A percentile compares a stretch with the other conserved stretches of the same genome.
Conservation (phyloP, 2,329 filamentous ascomycete genomes). For the Exophiala phaeomuriformis region DNA sequence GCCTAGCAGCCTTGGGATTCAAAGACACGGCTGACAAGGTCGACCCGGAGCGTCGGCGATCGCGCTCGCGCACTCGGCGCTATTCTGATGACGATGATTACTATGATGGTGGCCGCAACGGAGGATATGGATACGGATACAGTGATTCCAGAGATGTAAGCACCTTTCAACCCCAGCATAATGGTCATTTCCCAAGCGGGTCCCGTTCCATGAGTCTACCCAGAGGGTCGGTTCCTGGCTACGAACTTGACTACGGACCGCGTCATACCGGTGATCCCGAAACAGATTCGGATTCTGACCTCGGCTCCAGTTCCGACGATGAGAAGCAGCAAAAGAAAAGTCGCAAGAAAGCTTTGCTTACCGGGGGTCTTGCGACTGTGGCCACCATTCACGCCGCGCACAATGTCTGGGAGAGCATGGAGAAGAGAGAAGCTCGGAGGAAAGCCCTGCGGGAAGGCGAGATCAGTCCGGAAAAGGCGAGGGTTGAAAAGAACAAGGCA, state of each 20-base stretch:
- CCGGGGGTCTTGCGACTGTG: constrained; percentile 58
- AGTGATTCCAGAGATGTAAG: constrained; percentile 41
- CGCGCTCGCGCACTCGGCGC: background rate
- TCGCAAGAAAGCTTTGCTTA: constrained; percentile 59
- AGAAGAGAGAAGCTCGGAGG: constrained; percentile 55
- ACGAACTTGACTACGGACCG: constrained; percentile 24
- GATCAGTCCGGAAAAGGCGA: constrained; percentile 55
- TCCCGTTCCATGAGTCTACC: constrained; percentile 27
- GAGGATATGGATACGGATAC: constrained; percentile 28
- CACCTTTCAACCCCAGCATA: constrained; percentile 30
- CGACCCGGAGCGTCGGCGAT: constrained; percentile 29
- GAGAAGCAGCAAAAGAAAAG: constrained; percentile 57
- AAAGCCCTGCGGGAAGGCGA: constrained; percentile 56
- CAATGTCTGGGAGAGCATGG: constrained; percentile 56
- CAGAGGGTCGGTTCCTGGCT: constrained; percentile 23
- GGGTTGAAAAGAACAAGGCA: constrained; percentile 56
- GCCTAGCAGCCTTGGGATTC: constrained; percentile 41
- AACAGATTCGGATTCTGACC: constrained; percentile 43
- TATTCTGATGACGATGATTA: constrained; percentile 35
- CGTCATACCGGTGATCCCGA: constrained; percentile 28
- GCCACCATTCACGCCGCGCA: constrained; percentile 64
- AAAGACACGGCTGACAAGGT: constrained; percentile 29
- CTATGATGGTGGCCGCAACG: constrained; percentile 35
- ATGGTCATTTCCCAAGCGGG: constrained; percentile 17
- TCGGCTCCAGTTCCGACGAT: constrained; percentile 55